phyloP scores from a whole-genome alignment of 2,329 filamentous ascomycete species.

The Colletotrichum orbiculare region DNA sequence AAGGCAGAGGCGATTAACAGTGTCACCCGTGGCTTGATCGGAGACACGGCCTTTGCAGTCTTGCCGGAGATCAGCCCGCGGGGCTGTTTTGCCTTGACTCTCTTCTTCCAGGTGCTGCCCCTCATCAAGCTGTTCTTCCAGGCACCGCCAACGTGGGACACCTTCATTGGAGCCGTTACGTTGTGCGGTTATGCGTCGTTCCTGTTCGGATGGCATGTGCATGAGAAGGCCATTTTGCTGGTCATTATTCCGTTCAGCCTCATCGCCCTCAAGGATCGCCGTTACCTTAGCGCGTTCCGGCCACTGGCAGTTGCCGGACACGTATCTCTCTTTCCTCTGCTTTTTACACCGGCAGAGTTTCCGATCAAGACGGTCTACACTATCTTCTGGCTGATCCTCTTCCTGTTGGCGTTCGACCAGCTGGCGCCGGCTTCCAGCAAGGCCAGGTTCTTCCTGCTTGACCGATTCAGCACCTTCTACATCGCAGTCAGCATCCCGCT shows the following conservation, averaged over 20 bases:
- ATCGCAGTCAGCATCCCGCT: conserved; percentile 90
- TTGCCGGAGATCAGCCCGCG: conserved; percentile 86
- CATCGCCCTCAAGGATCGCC: conserved; percentile 87
- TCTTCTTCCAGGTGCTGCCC: conserved; percentile 83
- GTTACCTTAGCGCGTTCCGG: conserved; percentile 90
- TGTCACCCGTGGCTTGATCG: conserved; percentile 91
- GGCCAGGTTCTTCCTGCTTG: conserved; percentile 87
- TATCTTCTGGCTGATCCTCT: conserved; percentile 87
- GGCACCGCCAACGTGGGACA: conserved; percentile 79
- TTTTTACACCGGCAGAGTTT: conserved; percentile 93
- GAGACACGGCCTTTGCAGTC: conserved; percentile 93
- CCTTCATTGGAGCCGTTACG: conserved; percentile 88
- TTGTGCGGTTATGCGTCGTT: conserved; percentile 97
- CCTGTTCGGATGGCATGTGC: conserved; percentile 97
- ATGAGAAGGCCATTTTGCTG: conserved; percentile 95
- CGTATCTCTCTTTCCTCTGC: conserved; percentile 91
- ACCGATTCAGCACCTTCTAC: conserved; percentile 90
- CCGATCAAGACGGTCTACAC: conserved; percentile 95
- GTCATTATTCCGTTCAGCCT: conserved; percentile 96
- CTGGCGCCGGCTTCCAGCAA: conserved; percentile 85
- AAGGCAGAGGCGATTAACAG: conserved; percentile 82
- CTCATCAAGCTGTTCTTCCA: conserved; percentile 83
- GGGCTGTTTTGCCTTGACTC: conserved; percentile 83
- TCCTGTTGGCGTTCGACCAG: conserved; percentile 87
- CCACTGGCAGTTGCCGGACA: conserved; percentile 93